These are phyloP conservation scores for Pseudogymnoascus sp. DNA, from an alignment of 2,329 filamentous ascomycete genomes.

Conservation along the genomic window DNA sequence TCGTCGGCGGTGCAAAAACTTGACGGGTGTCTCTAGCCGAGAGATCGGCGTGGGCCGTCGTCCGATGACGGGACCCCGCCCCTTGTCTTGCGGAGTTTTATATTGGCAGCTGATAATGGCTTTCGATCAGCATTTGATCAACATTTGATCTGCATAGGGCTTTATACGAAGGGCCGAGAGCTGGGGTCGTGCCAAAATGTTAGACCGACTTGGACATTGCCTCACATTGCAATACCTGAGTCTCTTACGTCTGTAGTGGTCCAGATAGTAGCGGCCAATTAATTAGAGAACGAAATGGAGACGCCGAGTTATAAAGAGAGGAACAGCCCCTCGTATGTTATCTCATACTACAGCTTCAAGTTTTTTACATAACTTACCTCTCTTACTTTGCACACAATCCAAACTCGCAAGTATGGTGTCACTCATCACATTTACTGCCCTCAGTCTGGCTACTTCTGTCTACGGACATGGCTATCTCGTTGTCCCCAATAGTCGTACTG, in stretches of 20 bases:
- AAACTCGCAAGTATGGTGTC: not conserved
- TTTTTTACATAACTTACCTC: not conserved
- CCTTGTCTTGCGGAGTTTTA: not conserved
- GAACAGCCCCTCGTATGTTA: not conserved
- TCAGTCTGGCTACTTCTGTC: slow-evolving; percentile 14
- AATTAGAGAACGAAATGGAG: not conserved
- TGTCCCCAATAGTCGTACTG: slow-evolving; percentile 37
- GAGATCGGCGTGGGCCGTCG: not conserved
- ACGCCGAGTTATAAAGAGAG: slow-evolving; percentile 2
- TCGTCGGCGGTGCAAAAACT: not conserved
- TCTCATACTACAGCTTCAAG: not conserved
- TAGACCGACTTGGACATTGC: not conserved
- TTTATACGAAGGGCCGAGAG: not conserved
- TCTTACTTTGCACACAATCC: too few species aligned
- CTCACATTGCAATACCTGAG: not conserved
- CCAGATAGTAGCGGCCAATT: not conserved
- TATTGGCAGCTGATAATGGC: not conserved
- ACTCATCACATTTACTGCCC: not conserved
- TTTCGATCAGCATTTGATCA: not conserved
- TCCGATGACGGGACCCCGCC: not conserved
- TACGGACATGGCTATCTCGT: slow-evolving; percentile 40
- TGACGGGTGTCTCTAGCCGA: not conserved
- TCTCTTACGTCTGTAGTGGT: not conserved
- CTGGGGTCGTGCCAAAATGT: not conserved
- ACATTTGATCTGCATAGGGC: not conserved